Evolutionary conservation across 176 grass and related monocot species (phyloP).

Genomic region (Themeda triandra): DNA sequence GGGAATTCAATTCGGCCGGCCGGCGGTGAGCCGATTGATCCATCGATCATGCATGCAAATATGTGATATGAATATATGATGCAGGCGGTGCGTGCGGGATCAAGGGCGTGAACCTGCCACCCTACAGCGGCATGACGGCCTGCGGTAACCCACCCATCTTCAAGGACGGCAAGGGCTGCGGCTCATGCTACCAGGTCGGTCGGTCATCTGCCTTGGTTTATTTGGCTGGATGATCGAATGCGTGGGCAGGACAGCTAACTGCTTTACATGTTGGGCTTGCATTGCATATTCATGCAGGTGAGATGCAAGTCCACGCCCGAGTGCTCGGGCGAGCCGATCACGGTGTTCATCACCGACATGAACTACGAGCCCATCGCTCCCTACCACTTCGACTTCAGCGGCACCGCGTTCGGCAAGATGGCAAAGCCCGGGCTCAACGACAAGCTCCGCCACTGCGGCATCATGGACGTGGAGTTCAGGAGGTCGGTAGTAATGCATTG

Average conservation of each 20-base stretch:
- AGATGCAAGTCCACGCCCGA: slow-evolving; percentile 37
- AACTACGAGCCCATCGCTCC: slow-evolving; percentile 57
- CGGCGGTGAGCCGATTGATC: too few relatives aligned
- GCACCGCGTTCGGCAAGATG: slow-evolving; percentile 69
- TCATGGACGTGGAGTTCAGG: slow-evolving; percentile 57
- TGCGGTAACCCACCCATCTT: slow-evolving; percentile 21
- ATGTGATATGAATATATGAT: too few relatives aligned
- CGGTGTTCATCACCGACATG: slow-evolving; percentile 61
- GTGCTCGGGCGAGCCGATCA: slow-evolving; percentile 44
- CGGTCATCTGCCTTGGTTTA: too few relatives aligned
- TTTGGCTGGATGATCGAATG: too few relatives aligned
- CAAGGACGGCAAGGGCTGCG: slow-evolving; percentile 37
- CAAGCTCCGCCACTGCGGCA: slow-evolving; percentile 53
- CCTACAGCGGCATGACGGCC: slow-evolving; percentile 5
- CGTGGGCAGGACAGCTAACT: too few relatives aligned
- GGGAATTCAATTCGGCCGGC: too few relatives aligned
- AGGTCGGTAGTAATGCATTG: not conserved
- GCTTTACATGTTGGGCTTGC: not conserved
- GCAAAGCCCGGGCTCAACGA: slow-evolving; percentile 35
- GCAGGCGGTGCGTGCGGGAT: slow-evolving; percentile 33
- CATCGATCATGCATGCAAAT: too few relatives aligned
- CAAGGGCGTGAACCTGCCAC: slow-evolving; percentile 10
- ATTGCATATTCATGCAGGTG: too few relatives aligned
- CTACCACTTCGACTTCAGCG: slow-evolving; percentile 77
- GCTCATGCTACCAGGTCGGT: slow-evolving; percentile 72